Evolutionary conservation across 805 yeast species (phyloP), one percentile per base, ranked within the genome.

Genomic region (Clavispora fructus): DNA sequence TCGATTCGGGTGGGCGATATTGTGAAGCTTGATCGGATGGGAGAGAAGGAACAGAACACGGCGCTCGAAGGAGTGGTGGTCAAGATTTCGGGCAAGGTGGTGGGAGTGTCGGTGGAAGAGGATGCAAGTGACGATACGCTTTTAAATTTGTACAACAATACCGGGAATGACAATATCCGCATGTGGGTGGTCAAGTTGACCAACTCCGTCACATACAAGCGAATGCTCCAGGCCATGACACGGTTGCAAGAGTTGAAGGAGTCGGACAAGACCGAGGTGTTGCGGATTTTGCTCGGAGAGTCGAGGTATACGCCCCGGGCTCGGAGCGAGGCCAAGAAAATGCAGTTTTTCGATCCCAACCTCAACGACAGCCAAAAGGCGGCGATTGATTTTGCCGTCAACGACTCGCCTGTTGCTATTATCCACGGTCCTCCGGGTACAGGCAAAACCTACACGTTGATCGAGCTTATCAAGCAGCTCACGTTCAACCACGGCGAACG

Each of bases 371-470:
- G 96, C 0, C 99, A 92, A 59, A 74, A 73, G 40, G 60, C 71
- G 3, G 97, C 98, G 0, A 82, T 91, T 8, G 63, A 69, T 11
- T 85, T 85, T 63, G 75, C 95, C 1, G 43, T 89, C 13, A 62
- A 67, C 45, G 55, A 55, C 2, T 77, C 80, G n/a, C 81, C 82
- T 3, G 61, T 85, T 63, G 73, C 62, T 35, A 76, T 85, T 8
- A 75, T 85, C 7, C 92, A 85, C 58, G 92, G 92, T 0, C 92
- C 92, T 0, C 91, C 91, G 0, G 92, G 92, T 4, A 85, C 92
- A 0, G 92, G 92, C 10, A 79, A 81, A 49, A 92, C 98, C 0
- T 84, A 83, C 51, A 91, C 97, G 0, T 56, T 92, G 6, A 81
- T 91, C 9, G 97, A 92, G 57, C 67, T 87, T 7, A 82, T 90